Evolutionary conservation across 768 basidiomycete species (phyloP).

Genomic region (Dendrothele bispora): DNA sequence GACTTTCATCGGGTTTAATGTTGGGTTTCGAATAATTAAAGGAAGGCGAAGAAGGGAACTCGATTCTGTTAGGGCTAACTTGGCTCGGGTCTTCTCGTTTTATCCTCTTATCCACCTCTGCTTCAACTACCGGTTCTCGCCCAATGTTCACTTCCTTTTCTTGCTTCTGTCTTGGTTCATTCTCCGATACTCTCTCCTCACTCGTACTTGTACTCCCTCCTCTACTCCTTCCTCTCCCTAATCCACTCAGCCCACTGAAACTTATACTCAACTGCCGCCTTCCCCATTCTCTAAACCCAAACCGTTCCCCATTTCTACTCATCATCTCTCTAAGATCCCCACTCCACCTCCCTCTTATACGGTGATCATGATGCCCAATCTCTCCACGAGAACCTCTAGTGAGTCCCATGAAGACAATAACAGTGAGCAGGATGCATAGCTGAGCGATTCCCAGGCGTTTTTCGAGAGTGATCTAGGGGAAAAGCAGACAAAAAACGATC

Average conservation of each 20-base stretch:
- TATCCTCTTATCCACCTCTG: neutral
- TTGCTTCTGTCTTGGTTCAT: constrained; percentile 3
- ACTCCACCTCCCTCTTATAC: constrained; percentile 10
- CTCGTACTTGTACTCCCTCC: constrained; percentile 30
- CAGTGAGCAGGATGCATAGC: constrained; percentile 76
- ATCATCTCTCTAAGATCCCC: constrained; percentile 7
- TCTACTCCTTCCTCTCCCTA: constrained; percentile 27
- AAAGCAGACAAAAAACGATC: no score
- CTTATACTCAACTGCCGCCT: constrained; percentile 56
- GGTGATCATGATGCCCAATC: constrained; percentile 11
- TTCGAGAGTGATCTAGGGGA: constrained; percentile 72
- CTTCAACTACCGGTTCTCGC: neutral
- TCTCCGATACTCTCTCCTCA: constrained; percentile 8
- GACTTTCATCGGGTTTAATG: neutral
- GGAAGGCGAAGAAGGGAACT: constrained; percentile 14
- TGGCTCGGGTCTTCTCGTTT: neutral
- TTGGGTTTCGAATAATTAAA: constrained; percentile 3
- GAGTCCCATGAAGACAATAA: constrained; percentile 84
- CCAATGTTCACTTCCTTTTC: neutral
- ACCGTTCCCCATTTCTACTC: constrained; percentile 9
- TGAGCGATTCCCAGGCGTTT: constrained; percentile 90
- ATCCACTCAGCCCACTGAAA: constrained; percentile 47
- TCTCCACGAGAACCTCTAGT: constrained; percentile 67
- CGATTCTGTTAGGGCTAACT: constrained; percentile 12
- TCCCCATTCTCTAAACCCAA: constrained; percentile 49